Evolutionary conservation across 139 green algal genomes (phyloP), one percentile per base, ranked within the genome.

Genomic region (Chlorella sp.): DNA sequence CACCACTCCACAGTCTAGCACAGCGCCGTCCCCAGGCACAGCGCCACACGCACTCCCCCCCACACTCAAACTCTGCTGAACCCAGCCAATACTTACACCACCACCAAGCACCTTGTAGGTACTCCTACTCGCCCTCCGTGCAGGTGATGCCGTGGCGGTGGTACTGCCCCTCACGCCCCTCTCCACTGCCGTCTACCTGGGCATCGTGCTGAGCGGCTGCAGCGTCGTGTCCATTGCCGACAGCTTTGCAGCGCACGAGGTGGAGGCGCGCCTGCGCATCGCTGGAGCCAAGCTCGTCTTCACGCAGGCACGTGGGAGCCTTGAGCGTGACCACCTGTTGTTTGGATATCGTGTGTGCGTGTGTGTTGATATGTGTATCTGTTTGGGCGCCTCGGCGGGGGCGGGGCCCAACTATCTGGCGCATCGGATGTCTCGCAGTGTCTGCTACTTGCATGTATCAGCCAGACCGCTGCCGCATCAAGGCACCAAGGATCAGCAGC

Each of bases 151-250:
- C 0, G 35, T 97, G 10, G 93, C 87, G 1, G 85, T 98, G 24
- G 79, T 83, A 72, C 90, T 96, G 89, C 90, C 93, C 0, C 90
- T 98, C 82, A 92, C 80, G 3, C 77, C 80, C 3, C 68, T 84
- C 4, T 74, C 90, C 0, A 88, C 95, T 2, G 74, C 74, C 0
- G 36, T 76, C 4, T 98, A 96, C 81, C 84, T 98, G 50, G 94
- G 86, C 29, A 82, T 92, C n/a, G 79, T 98, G 10, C 82, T 95
- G 71, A 76, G 87, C 5, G 93, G 65, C n/a, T 69, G 73, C 34
- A 66, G 69, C 22, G 89, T 88, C 24, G 93, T 97, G 32, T 94
- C 86, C 34, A 91, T 97, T 31, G 88, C 66, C 0, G 94, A 98
- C 75, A 95, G 87, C 30, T 97, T 98, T 66, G 76, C 88, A 1